Evolutionary conservation across 192 early-diverging fungal genomes (phyloP).

Genomic region (Ambispora gerdemannii): DNA sequence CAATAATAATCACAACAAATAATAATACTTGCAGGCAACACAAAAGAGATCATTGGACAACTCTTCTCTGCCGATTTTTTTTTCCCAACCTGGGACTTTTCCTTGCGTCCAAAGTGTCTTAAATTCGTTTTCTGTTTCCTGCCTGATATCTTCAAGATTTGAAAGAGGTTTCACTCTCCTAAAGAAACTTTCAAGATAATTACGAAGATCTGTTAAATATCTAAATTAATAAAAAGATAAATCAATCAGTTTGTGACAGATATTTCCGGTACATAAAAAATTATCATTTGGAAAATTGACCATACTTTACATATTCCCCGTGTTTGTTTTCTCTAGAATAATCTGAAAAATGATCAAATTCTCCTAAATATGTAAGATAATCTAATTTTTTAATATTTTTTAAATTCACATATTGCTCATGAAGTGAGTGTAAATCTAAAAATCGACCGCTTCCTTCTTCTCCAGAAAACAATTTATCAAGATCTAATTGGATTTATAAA

Average conservation of each 20-base stretch:
- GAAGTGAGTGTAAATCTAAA: constrained; percentile 79
- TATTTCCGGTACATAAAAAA: neutral
- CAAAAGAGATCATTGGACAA: constrained; percentile 62
- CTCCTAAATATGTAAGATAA: constrained; percentile 67
- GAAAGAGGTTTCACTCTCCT: constrained; percentile 71
- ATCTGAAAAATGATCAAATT: constrained; percentile 60
- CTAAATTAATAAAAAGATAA: constrained; percentile 33
- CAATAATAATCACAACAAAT: neutral
- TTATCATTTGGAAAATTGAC: too few relatives aligned
- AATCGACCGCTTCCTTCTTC: constrained; percentile 84
- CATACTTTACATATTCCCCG: constrained; percentile 59
- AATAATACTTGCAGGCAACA: constrained; percentile 53
- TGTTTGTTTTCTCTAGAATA: constrained; percentile 59
- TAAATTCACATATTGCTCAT: constrained; percentile 83
- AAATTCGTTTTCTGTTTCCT: constrained; percentile 52
- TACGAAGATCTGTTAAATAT: constrained; percentile 59
- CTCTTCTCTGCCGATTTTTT: constrained; percentile 38
- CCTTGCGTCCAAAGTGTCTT: constrained; percentile 60
- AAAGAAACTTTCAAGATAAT: constrained; percentile 76
- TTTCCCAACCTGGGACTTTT: constrained; percentile 63
- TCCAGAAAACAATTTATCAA: constrained; percentile 90
- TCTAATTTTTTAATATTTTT: constrained; percentile 55
- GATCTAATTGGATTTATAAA: constrained; percentile 35
- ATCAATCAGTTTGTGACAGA: neutral
- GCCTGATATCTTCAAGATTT: constrained; percentile 56